Evolutionary conservation across 768 basidiomycete genomes (phyloP).

Genomic region (Leccinellum rugosiceps): DNA sequence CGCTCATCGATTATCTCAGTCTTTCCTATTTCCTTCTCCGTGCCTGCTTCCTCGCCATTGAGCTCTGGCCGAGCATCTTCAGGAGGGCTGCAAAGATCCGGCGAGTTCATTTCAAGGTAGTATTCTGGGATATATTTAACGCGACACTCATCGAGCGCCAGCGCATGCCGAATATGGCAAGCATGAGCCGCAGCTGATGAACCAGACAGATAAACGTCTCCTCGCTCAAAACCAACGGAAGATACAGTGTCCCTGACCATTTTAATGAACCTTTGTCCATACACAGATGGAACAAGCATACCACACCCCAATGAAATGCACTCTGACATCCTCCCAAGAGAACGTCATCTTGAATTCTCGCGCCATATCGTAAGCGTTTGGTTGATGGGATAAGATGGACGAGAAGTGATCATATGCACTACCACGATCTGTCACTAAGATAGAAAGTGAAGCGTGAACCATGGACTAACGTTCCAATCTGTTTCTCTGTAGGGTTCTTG

Average conservation of each 20-base stretch:
- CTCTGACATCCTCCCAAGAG: conserved; percentile 38
- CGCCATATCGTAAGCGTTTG: conserved; percentile 14
- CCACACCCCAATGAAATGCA: conserved; percentile 53
- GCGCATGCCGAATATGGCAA: conserved; percentile 56
- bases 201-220: conserved; percentile 49
- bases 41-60: background rate
- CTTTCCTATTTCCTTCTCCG: background rate
- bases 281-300: conserved; percentile 23
- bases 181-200: conserved; percentile 52
- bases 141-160: conserved; percentile 59
- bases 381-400: conserved; percentile 12
- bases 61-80: conserved; percentile 25
- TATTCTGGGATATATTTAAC: conserved; percentile 52
- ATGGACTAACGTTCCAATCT: conserved; percentile 21
- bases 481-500: conserved; percentile 24
- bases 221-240: conserved; percentile 51
- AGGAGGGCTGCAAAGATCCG: conserved; percentile 9
- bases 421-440: background rate
- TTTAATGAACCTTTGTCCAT: background rate
- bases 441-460: too few relatives aligned
- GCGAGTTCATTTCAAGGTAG: conserved; percentile 25
- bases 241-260: conserved; percentile 58
- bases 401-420: conserved; percentile 20
- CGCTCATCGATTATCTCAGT: background rate
- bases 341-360: conserved; percentile 42